Evolutionary conservation across 768 basidiomycete genomes (phyloP), one percentile per base, ranked within the genome.

Genomic region (Lepiota venenata): DNA sequence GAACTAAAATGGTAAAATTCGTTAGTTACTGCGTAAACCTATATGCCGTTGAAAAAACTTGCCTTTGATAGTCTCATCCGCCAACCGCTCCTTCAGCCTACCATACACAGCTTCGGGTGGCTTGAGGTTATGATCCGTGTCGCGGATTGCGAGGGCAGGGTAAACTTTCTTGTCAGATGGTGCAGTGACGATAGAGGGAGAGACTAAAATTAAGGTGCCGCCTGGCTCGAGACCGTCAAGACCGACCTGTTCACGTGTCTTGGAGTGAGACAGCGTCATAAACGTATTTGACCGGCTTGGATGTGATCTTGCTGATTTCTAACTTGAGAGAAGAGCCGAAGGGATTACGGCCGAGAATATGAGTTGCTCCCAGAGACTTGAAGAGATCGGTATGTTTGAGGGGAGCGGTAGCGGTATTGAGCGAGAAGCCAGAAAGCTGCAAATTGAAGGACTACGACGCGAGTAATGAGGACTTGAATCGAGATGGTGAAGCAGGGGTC

Each of bases 341-440:
- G 59, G 60, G 52, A 14, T 60, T 56, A 3, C 66, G 59, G 47
- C 74, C 68, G 32, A 77, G 56, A 22, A 77, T 63, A 21, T 73
- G 52, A 1, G 75, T 75, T 7, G 73, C 76, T 6, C 77, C 76
- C 16, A 78, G 63, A 1, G 65, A 66, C 56, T 69, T 68, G 42
- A 77, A 64, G n/a, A 56, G 56, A 0, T 61, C 52, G 32, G 64
- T 55, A 32, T 74, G 68, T 15, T 62, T 54, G 15, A 51, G 60
- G 5, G 70, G 73, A 3, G 74, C 64, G 1, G 68, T 75, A 47
- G 70, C 58, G 32, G 77, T 74, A 47, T 78, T 71, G 10, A 73
- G 74, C 25, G 64, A 63, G 60, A 76, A 76, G 1, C 75, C 76
- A 2, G 74, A 72, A 21, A 71, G 48, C 45, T 62, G 75, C 74